phyloP scores from a whole-genome alignment of 495 filamentous ascomycete species.

The Penicillium dipodomyicola region DNA sequence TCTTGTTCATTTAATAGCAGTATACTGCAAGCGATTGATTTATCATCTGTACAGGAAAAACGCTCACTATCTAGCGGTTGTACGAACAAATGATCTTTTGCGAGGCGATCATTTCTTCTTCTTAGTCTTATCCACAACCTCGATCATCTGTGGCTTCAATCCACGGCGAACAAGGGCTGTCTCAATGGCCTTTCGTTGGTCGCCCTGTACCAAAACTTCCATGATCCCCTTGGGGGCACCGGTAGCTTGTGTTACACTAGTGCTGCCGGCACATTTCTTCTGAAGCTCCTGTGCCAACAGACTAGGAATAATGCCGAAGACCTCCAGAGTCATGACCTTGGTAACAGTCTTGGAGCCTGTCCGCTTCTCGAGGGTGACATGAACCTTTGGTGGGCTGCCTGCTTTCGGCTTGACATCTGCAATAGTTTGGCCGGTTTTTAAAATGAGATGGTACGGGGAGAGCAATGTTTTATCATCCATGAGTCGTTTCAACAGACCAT shows the following conservation, averaged over 20 bases:
- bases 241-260: slow-evolving; percentile 60
- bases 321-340: slow-evolving; percentile 60
- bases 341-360: slow-evolving; percentile 70
- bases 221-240: slow-evolving; percentile 64
- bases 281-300: slow-evolving; percentile 66
- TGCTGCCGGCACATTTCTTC: slow-evolving; percentile 68
- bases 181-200: slow-evolving; percentile 59
- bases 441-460: slow-evolving; percentile 51
- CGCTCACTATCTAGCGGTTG: background rate
- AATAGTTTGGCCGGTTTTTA: slow-evolving; percentile 52
- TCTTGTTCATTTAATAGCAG: background rate
- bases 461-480: slow-evolving; percentile 51
- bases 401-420: slow-evolving; percentile 60
- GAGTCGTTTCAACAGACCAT: slow-evolving; percentile 60
- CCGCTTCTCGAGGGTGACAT: slow-evolving; percentile 60
- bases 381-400: slow-evolving; percentile 58
- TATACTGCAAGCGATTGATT: background rate
- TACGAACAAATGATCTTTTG: background rate
- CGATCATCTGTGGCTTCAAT: slow-evolving; percentile 56
- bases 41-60: background rate
- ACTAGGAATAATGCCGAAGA: slow-evolving; percentile 60
- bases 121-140: slow-evolving; percentile 68
- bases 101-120: slow-evolving; percentile 52
- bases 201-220: slow-evolving; percentile 71
- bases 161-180: slow-evolving; percentile 62